Conservation (phyloP, 2,329 filamentous ascomycete species). For the Penicillium sp. region DNA sequence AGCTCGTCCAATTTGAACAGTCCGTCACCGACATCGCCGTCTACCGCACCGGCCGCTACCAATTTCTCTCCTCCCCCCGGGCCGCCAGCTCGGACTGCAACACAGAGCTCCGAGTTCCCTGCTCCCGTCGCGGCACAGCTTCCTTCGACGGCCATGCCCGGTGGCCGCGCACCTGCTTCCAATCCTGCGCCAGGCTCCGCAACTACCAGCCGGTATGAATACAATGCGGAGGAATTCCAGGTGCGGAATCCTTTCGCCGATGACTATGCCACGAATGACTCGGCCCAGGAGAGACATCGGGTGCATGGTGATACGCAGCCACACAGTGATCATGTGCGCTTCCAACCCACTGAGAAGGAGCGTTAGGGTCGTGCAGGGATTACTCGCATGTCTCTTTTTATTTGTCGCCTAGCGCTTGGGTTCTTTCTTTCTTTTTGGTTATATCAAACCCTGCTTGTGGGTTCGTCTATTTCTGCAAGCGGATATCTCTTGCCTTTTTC, state of each 20-base stretch:
- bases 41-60: conserved; percentile 14
- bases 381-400: background rate
- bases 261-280: conserved; percentile 22
- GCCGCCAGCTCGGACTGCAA: background rate
- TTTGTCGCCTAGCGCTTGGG: background rate
- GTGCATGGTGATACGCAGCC: background rate
- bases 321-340: conserved; percentile 4
- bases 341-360: conserved; percentile 15
- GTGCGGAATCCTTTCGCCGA: conserved; percentile 45
- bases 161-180: conserved; percentile 8
- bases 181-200: background rate
- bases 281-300: conserved; percentile 10
- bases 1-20: conserved; percentile 10
- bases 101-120: background rate
- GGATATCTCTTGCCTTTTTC: background rate
- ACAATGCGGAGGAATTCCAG: conserved; percentile 40
- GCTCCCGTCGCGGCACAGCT: conserved; percentile 7
- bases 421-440: background rate
- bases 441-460: background rate
- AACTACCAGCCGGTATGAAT: conserved; percentile 29
- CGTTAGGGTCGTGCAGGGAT: conserved; percentile 4
- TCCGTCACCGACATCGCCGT: conserved; percentile 19
- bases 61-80: conserved; percentile 7
- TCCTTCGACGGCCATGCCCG: conserved; percentile 12
- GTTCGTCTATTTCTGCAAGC: background rate